Conservation (phyloP, 2,329 filamentous ascomycete genomes). For the Beauveria caledonica region DNA sequence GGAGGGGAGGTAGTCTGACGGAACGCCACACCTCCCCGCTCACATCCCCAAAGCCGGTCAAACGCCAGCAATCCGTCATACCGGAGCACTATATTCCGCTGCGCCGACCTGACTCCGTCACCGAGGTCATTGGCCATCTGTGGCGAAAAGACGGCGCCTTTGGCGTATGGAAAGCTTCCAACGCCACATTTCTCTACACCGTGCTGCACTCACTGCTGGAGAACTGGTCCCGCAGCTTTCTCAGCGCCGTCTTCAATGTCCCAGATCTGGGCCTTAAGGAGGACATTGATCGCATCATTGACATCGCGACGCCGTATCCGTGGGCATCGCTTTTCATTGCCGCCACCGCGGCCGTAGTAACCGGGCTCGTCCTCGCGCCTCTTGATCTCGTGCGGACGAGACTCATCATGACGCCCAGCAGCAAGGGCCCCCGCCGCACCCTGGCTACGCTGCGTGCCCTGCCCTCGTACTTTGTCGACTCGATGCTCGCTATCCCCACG, state of each 20-base stretch:
- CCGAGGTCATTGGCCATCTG: slow-evolving; percentile 78
- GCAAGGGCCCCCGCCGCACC: slow-evolving; percentile 66
- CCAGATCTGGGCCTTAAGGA: slow-evolving; percentile 73
- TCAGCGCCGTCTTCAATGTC: slow-evolving; percentile 85
- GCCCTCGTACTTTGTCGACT: slow-evolving; percentile 66
- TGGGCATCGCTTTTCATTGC: slow-evolving; percentile 71
- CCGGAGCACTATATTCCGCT: slow-evolving; percentile 57
- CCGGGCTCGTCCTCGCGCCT: slow-evolving; percentile 74
- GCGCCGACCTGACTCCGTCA: slow-evolving; percentile 68
- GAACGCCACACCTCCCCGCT: slow-evolving; percentile 28
- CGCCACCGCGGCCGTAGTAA: slow-evolving; percentile 55
- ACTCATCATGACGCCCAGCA: slow-evolving; percentile 77
- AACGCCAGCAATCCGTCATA: slow-evolving; percentile 26
- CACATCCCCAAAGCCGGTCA: slow-evolving; percentile 14
- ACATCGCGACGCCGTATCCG: slow-evolving; percentile 70
- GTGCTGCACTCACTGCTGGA: slow-evolving; percentile 81
- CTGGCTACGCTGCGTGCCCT: slow-evolving; percentile 69
- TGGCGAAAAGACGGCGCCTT: slow-evolving; percentile 86
- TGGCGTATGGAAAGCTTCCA: slow-evolving; percentile 92
- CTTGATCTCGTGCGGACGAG: slow-evolving; percentile 83
- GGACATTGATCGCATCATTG: slow-evolving; percentile 66
- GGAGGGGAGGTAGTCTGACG: slow-evolving; percentile 19
- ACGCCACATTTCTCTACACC: slow-evolving; percentile 85
- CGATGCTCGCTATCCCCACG: slow-evolving; percentile 70
- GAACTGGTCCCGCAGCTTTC: slow-evolving; percentile 81